Conservation (phyloP, 208 protist species). For the Acanthamoeba rhysodes region DNA sequence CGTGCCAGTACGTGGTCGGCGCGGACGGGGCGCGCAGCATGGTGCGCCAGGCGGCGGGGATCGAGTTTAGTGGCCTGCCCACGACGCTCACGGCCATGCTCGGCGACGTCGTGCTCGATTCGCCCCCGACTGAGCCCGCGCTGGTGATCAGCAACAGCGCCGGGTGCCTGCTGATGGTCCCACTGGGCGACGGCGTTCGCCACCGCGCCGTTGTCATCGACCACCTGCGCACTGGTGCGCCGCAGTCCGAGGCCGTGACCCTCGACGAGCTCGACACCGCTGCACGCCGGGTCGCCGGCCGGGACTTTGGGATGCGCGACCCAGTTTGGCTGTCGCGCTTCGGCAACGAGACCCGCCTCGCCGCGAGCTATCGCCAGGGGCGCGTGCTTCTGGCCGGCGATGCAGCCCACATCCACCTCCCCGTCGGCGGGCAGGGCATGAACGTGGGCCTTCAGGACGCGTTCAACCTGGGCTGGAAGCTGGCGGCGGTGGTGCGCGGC, state of each 20-base stretch:
- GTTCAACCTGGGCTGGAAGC: conserved; percentile 60
- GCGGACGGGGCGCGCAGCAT: not conserved
- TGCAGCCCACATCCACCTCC: conserved; percentile 25
- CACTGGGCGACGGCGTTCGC: not conserved
- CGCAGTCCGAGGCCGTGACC: not conserved
- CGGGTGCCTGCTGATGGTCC: not conserved
- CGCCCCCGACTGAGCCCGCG: not conserved
- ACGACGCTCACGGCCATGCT: not conserved
- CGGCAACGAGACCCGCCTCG: not conserved
- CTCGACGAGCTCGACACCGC: not conserved
- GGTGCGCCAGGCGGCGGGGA: not conserved
- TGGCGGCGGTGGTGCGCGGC: not conserved
- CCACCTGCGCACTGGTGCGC: not conserved
- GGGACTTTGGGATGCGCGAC: not conserved
- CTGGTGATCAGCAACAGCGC: not conserved
- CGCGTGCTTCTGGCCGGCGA: conserved; percentile 40
- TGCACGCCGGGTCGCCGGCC: not conserved
- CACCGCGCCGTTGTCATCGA: not conserved
- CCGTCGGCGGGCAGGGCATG: conserved; percentile 42
- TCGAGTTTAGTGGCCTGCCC: not conserved
- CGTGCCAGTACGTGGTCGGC: not conserved
- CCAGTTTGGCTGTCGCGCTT: not conserved
- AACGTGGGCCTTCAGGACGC: conserved; percentile 47
- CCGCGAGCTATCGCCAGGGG: not conserved
- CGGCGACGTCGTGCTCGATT: not conserved